phyloP scores from a whole-genome alignment of 768 basidiomycete genomes.

The Leccinum subgranulosum region DNA sequence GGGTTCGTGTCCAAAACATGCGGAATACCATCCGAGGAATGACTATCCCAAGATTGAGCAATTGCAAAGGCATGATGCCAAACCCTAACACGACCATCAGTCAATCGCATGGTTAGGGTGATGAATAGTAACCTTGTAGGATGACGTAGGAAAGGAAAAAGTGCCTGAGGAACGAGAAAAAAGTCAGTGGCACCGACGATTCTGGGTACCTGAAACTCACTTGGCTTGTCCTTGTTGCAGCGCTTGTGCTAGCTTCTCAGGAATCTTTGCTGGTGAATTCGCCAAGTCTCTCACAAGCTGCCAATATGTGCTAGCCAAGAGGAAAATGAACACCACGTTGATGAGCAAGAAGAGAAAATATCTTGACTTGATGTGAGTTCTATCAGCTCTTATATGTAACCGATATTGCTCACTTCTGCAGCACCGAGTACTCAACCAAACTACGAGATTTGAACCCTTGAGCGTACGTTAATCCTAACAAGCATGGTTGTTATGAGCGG shows the following conservation, averaged over 20 bases:
- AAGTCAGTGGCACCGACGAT: conserved; percentile 11
- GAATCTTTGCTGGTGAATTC: conserved; percentile 90
- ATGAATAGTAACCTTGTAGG: conserved; percentile 56
- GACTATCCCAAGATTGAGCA: conserved; percentile 87
- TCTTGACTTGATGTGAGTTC: conserved; percentile 41
- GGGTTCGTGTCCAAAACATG: conserved; percentile 81
- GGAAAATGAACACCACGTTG: conserved; percentile 93
- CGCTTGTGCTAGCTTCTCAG: conserved; percentile 86
- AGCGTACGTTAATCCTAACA: conserved; percentile 66
- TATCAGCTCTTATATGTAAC: neutral
- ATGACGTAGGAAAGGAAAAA: conserved; percentile 86
- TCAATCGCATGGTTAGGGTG: neutral
- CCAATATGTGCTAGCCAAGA: conserved; percentile 89
- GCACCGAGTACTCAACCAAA: conserved; percentile 88
- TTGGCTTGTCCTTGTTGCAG: conserved; percentile 76
- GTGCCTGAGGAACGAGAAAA: conserved; percentile 43
- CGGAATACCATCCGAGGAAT: conserved; percentile 75
- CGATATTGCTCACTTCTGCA: conserved; percentile 71
- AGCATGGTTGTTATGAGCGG: conserved; percentile 24
- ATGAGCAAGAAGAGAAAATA: conserved; percentile 91
- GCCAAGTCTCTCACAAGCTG: conserved; percentile 89
- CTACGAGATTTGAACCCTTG: conserved; percentile 90
- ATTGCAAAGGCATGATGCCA: conserved; percentile 93
- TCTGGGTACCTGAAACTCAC: conserved; percentile 28
- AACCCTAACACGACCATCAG: conserved; percentile 48